Evolutionary conservation across 345 rosid genomes (phyloP), one percentile per base, ranked within the genome.

Genomic region (Boechera retrofracta): DNA sequence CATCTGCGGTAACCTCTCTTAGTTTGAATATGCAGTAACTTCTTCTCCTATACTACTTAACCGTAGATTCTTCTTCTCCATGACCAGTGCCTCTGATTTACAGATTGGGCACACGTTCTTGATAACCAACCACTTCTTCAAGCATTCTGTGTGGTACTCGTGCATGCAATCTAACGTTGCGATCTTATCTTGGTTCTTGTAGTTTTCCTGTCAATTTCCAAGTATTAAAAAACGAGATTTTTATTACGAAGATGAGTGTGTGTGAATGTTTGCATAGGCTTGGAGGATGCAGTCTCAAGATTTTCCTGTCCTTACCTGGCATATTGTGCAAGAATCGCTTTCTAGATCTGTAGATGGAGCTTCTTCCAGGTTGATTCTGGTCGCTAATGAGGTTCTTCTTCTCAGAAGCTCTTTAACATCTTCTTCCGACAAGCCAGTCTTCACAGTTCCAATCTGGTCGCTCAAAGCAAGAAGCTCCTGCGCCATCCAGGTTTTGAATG

Each of bases 391-490:
- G 10, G 66, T 82, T 82, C 86, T 86, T 44, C 83, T 87, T 81
- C 85, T 83, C 74, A 93, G 56, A 64, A 77, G 79, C 29, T 60
- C 71, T 26, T 47, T 45, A 44, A 89, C 82, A 8, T 60, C 71
- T 84, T 88, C 92, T 79, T 89, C 90, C 15, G 97, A 80, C 76
- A 91, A 83, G 64, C 98, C 98, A 11, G 96, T 91, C 44, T 81
- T 93, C 54, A 89, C 98, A 10, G 77, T 84, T 64, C 96, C 97
- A 73, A 91, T 91, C 55, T 77, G 87, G 82, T 91, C 98, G 66
- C 92, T 92, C 72, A 91, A 78, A 52, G 90, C 91, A 71, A 91
- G 98, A 74, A 91, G 91, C 59, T 93, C 97, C 98, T 93, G 87
- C 42, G 24, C 54, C 52, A 64, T 31, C 48, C 48, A 4, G 47